Evolutionary conservation across 257 asterid species (phyloP), one percentile per base, ranked within the genome.

Genomic region (Ocimum tenuiflorum): DNA sequence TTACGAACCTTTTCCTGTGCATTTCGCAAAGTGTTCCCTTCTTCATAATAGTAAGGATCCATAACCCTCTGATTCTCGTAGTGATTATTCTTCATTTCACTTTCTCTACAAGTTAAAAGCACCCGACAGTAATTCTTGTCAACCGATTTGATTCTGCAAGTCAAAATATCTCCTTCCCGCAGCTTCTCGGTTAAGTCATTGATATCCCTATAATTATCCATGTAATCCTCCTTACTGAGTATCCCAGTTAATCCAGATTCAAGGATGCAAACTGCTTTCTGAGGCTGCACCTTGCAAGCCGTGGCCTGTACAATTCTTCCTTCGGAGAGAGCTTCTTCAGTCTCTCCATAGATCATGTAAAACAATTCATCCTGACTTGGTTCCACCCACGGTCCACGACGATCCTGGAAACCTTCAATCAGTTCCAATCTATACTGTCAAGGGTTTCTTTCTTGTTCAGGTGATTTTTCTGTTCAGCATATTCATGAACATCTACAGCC

Each of bases 291-390:
- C 67, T 83, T 83, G 63, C 94, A 91, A 72, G 86, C 83, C n/a
- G 96, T 92, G 52, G 87, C 99, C 73, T 87, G 99, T 63, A 92
- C 88, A 36, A 83, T 80, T 77, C 91, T 89, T 77, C 99, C 99
- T 75, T 89, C 99, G 14, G 92, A 74, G 3, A 92, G 84, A 0
- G 94, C 81, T 64, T 89, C 97, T 76, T 89, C 97, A 11, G 77
- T 78, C 84, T 89, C 97, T 6, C 99, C 99, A 58, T 94, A 78
- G 45, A 92, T 92, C 99, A 89, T 80, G 79, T 68, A 81, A 77
- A 92, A 92, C 72, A 83, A 96, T 24, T 92, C 99, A 73, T 92
- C 99, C 78, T 79, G 94, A 74, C 80, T 82, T 54, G 89, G 94
- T 68, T 83, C 96, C 41, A 62, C 81, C 68, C 74, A 86, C 39